Base-by-base conservation (phyloP, 2,329 filamentous ascomycete species). In the Aspergillus oerlinghausenensis region DNA sequence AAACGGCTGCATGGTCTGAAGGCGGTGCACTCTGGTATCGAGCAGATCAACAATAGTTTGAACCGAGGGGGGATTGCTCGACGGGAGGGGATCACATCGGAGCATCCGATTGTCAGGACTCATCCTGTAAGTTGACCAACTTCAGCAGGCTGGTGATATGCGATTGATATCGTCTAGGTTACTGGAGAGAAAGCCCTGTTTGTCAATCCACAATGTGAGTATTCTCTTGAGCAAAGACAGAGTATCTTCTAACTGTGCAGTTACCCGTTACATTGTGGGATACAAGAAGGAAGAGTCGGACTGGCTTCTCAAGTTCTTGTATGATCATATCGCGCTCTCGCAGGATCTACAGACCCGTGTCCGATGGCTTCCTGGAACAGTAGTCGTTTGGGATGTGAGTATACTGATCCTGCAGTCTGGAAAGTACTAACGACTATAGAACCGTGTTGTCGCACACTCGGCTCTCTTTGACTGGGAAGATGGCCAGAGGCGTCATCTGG, bases 241-340 rank as follows among this genome's bases (percentile, higher is more conserved):
- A 21, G 19, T 19, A 45, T 23, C 40, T 29, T n/a, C 51, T 58
- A 50, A 63, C 29, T 26, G 9, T 0, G 9, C 19, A 89, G 87
- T 94, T 76, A 93, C 89, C 4, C 86, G 90, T 51, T 81, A 86
- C 29, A 93, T 96, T 54, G 83, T 93, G 1, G 90, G 90, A 11
- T 84, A 88, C 67, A 95, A 96, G 76, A 90, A 91, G 69, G 91
- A 96, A 69, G 92, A 96, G 70, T 90, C 87, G 1, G 91, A 95
- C 61, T 81, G 81, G 50, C 77, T 92, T 9, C 79, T 92, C 57
- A 89, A 90, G 67, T 92, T 92, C 77, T 74, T 92, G 17, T 91
- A 87, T 70, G 84, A 90, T 67, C 89, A 92, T 66, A 84, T 91
- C 52, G 87, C 86, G 0, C 81, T 83, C 43, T 87, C 87, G 21